Percentiles rank a stretch among this genome's conserved stretches.
Evolutionary conservation across 2,329 filamentous ascomycete species (phyloP).

Genomic region (Pyrenophora teres): DNA sequence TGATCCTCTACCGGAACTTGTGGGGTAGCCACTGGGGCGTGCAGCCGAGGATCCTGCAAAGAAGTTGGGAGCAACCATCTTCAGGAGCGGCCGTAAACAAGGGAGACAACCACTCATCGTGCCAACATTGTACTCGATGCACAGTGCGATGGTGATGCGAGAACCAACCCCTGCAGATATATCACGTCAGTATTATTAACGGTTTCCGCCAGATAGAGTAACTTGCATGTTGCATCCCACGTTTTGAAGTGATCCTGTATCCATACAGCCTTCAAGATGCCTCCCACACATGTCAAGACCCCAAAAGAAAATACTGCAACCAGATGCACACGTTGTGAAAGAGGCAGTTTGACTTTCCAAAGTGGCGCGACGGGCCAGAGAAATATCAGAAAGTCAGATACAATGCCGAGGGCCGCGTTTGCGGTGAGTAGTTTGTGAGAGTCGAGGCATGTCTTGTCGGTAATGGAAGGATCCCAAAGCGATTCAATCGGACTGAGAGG

Average conservation of each 20-base stretch:
- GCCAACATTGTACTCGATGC: neutral
- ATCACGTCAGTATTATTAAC: neutral
- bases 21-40: neutral
- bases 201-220: neutral
- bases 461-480: neutral
- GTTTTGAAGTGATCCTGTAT: neutral
- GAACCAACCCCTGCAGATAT: neutral
- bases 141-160: neutral
- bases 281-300: neutral
- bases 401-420: neutral
- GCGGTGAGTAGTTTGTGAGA: neutral
- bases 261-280: neutral
- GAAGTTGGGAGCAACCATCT: neutral
- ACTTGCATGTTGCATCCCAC: neutral
- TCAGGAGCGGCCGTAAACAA: neutral
- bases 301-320: neutral
- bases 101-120: neutral
- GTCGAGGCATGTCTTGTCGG: neutral
- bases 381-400: neutral
- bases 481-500: neutral
- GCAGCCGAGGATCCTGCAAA: neutral
- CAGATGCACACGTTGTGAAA: neutral
- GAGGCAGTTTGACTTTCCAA: neutral
- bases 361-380: neutral
- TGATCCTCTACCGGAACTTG: neutral